Conservation (phyloP, 2,329 filamentous ascomycete species). For the Acrocalymma vagum region DNA sequence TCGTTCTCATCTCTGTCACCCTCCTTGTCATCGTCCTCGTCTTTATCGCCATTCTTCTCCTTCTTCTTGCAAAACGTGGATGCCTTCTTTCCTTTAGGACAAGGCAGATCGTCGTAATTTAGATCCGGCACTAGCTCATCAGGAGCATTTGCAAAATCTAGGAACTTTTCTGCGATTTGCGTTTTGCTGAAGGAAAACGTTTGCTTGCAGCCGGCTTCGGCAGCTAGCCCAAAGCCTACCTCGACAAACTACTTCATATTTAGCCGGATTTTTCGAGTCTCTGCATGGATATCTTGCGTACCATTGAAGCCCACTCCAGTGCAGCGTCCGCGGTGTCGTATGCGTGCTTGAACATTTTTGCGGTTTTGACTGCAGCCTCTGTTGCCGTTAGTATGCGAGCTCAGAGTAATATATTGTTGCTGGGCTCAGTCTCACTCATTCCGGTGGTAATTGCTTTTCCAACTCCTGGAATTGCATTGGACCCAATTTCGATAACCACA, state of each 20-base stretch:
- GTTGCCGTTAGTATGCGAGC: background rate
- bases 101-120: constrained; percentile 12
- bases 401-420: background rate
- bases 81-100: constrained; percentile 3
- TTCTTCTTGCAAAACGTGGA: background rate
- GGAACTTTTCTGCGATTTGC: constrained; percentile 4
- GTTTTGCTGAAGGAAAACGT: constrained; percentile 6
- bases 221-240: constrained; percentile 11
- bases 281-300: constrained; percentile 1
- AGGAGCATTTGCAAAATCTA: constrained; percentile 11
- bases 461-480: constrained; percentile 6
- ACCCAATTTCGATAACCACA: constrained; percentile 12
- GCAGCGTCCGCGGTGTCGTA: constrained; percentile 14
- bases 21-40: too few relatives aligned
- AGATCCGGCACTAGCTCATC: constrained; percentile 10
- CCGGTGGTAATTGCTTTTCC: constrained; percentile 12
- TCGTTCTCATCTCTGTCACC: too few relatives aligned
- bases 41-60: background rate
- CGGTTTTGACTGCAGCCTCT: constrained; percentile 5
- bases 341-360: constrained; percentile 12
- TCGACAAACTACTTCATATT: constrained; percentile 1
- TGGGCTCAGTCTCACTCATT: constrained; percentile 11
- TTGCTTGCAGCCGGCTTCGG: too few relatives aligned
- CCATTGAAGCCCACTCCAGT: constrained; percentile 13
- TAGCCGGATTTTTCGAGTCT: background rate